A percentile compares a stretch with the other conserved stretches of the same genome.
phyloP scores from a whole-genome alignment of 1,139 yeast genomes.

The Taphrina pruni region DNA sequence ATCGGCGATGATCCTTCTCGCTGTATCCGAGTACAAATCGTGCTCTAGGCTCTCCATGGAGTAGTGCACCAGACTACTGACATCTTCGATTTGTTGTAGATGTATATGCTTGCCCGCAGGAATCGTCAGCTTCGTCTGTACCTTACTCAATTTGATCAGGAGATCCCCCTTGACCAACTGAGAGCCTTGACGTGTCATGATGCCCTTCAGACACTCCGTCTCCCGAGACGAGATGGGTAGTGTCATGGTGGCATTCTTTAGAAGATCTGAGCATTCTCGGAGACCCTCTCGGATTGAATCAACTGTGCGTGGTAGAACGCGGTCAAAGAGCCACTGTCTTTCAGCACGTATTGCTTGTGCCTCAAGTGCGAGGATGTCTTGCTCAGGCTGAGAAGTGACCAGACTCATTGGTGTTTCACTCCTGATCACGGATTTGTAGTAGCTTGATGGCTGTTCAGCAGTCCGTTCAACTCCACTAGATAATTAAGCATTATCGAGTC shows the following conservation, averaged over 20 bases:
- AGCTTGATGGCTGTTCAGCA: no score
- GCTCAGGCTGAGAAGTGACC: neutral
- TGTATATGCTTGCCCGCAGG: slow-evolving; percentile 13
- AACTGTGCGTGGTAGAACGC: slow-evolving; percentile 31
- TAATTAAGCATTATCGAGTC: no score
- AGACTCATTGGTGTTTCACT: slow-evolving; percentile 10
- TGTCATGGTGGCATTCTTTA: slow-evolving; percentile 30
- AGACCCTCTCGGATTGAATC: slow-evolving; percentile 24
- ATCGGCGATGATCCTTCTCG: slow-evolving; percentile 24
- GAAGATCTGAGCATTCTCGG: slow-evolving; percentile 29
- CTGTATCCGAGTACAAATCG: slow-evolving; percentile 25
- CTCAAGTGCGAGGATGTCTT: slow-evolving; percentile 14
- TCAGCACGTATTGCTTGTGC: slow-evolving; percentile 21
- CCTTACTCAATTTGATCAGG: slow-evolving; percentile 8
- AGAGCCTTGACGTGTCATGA: slow-evolving; percentile 34
- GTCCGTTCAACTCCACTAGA: no score
- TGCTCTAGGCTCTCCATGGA: slow-evolving; percentile 23
- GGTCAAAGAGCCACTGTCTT: slow-evolving; percentile 35
- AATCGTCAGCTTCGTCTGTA: slow-evolving; percentile 14
- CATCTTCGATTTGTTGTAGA: slow-evolving; percentile 33
- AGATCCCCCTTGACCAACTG: slow-evolving; percentile 40
- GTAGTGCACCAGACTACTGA: slow-evolving; percentile 15
- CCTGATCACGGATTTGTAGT: neutral
- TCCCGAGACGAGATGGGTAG: slow-evolving; percentile 38
- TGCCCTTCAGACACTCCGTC: slow-evolving; percentile 40